Percentiles rank a stretch among this genome's conserved stretches.
These are phyloP conservation scores for Colletotrichum aenigma DNA, from an alignment of 2,329 filamentous ascomycete genomes.

Conservation along the genomic window DNA sequence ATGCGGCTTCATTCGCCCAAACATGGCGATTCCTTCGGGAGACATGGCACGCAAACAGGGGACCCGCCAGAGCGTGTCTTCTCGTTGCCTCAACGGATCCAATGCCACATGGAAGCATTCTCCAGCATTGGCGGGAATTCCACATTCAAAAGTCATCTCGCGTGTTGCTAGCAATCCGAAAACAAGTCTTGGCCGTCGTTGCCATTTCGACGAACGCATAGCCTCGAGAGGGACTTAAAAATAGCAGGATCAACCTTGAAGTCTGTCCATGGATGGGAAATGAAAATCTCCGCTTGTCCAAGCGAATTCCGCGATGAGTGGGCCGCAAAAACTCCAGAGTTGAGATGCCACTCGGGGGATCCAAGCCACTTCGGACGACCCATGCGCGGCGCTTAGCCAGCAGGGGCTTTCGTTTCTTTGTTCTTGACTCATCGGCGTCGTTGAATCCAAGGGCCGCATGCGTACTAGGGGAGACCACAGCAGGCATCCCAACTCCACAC, in stretches of 20 bases:
- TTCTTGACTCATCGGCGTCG: background rate
- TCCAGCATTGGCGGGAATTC: background rate
- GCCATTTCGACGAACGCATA: background rate
- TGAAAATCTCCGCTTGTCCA: conserved; percentile 8
- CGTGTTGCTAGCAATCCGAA: background rate
- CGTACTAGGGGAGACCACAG: background rate
- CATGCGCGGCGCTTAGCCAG: background rate
- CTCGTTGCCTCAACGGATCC: background rate
- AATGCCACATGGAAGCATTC: background rate
- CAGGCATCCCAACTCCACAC: background rate
- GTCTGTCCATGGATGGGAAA: background rate
- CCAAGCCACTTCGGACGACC: conserved; percentile 16
- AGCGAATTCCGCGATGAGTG: background rate
- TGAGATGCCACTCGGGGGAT: conserved; percentile 1
- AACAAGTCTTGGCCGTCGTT: background rate
- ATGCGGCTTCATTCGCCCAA: background rate
- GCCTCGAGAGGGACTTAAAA: background rate
- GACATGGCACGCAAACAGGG: background rate
- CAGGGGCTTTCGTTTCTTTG: background rate
- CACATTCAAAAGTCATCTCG: background rate
- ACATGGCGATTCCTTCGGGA: background rate
- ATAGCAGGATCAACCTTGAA: conserved; percentile 11
- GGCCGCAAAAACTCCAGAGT: background rate
- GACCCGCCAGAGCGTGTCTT: background rate
- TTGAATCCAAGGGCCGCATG: background rate